A percentile compares a stretch with the other conserved stretches of the same genome.
Evolutionary conservation across 148 eudicot genomes (phyloP).

Genomic region (Heliosperma pusillum): DNA sequence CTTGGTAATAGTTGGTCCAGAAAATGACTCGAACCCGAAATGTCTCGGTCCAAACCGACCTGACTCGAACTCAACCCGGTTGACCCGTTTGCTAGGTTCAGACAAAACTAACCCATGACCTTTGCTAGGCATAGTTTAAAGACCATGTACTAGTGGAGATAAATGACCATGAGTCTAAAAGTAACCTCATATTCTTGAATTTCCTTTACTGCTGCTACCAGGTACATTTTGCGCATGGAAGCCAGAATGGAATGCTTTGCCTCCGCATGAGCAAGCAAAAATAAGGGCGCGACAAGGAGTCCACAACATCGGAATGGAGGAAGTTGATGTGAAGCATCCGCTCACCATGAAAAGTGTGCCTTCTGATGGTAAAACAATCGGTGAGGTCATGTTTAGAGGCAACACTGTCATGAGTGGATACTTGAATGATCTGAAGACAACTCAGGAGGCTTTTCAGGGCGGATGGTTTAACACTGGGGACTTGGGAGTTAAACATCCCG

Average conservation of each 20-base stretch:
- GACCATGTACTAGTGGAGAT: background rate
- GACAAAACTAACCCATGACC: no score
- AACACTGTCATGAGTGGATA: conserved; percentile 76
- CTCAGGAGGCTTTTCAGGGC: conserved; percentile 52
- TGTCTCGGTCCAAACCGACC: no score
- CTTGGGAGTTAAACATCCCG: conserved; percentile 55
- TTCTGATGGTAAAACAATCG: conserved; percentile 57
- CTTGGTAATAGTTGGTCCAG: no score
- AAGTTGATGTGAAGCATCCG: conserved; percentile 53
- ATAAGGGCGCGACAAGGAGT: conserved; percentile 67
- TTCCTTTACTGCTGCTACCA: background rate
- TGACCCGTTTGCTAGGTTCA: no score
- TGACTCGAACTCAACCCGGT: no score
- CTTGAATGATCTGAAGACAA: conserved; percentile 40
- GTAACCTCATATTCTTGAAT: background rate
- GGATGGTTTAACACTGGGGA: conserved; percentile 77
- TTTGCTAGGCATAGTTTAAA: no score
- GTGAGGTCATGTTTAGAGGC: conserved; percentile 77
- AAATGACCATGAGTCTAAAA: background rate
- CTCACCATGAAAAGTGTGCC: conserved; percentile 53
- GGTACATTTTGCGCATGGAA: conserved; percentile 57
- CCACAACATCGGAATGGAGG: conserved; percentile 49
- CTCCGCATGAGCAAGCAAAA: conserved; percentile 35
- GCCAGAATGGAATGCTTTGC: conserved; percentile 59
- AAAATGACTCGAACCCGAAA: no score